Evolutionary conservation across 164 flowering plant species (phyloP).

Genomic region (Stephania japonica): DNA sequence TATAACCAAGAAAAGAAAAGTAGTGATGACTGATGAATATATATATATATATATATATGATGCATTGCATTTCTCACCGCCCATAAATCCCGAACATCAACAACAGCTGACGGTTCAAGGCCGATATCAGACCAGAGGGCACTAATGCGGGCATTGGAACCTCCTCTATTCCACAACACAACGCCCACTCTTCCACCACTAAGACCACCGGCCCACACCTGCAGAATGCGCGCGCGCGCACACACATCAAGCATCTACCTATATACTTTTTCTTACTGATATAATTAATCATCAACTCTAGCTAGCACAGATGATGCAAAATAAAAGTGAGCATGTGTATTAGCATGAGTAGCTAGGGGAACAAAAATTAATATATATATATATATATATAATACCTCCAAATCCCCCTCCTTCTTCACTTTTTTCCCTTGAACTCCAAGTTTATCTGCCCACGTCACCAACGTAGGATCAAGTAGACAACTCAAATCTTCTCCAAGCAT

Average conservation of each 20-base stretch:
- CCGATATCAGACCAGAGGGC: conserved; percentile 59
- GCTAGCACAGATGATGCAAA: no score
- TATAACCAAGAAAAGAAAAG: no score
- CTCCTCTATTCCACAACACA: conserved; percentile 60
- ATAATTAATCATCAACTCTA: no score
- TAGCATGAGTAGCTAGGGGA: not conserved
- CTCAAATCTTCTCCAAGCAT: not conserved
- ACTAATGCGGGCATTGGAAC: conserved; percentile 37
- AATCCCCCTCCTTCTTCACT: conserved; percentile 46
- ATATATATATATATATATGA: no score
- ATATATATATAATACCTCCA: conserved; percentile 38
- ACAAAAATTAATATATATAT: no score
- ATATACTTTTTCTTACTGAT: no score
- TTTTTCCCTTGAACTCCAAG: conserved; percentile 81
- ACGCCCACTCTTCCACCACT: conserved; percentile 36
- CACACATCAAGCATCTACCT: no score
- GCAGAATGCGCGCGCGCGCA: no score
- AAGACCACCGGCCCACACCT: conserved; percentile 84
- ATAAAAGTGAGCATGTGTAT: not conserved
- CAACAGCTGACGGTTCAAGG: conserved; percentile 31
- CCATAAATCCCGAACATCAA: conserved; percentile 61
- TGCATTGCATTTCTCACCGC: no score
- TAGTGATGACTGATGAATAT: not conserved
- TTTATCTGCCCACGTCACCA: conserved; percentile 29
- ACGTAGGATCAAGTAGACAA: not conserved